These are phyloP conservation scores for Rhynchosporium agropyri DNA, from an alignment of 2,329 filamentous ascomycete species.

Conservation along the genomic window DNA sequence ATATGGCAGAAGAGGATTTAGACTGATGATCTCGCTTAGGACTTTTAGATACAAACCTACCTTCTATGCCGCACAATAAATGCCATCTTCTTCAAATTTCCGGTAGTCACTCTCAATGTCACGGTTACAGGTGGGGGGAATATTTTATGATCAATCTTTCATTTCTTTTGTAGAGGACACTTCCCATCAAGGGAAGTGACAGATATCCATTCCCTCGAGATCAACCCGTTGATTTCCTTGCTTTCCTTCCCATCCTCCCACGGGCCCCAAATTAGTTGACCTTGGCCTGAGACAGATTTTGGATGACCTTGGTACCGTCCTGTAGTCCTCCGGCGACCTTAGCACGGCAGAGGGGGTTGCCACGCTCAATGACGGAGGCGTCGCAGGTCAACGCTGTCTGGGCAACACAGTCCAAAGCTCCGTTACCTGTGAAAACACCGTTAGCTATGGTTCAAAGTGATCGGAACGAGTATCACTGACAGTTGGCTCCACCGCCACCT, in stretches of 20 bases:
- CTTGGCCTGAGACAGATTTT: constrained; percentile 19
- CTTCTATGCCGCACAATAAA: no score
- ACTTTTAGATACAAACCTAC: no score
- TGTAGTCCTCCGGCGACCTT: constrained; percentile 16
- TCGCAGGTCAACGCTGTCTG: constrained; percentile 16
- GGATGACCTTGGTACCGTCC: constrained; percentile 21
- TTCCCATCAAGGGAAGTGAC: constrained; percentile 10
- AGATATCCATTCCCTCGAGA: not conserved
- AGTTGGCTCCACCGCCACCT: constrained; percentile 11
- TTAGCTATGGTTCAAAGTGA: not conserved
- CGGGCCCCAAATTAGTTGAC: constrained; percentile 12
- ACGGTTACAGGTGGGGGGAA: not conserved
- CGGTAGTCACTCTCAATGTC: no score
- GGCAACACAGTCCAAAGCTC: constrained; percentile 20
- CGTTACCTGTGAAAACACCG: constrained; percentile 5
- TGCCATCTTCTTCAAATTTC: no score
- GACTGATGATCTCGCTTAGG: no score
- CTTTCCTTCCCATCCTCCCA: not conserved
- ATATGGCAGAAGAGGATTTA: no score
- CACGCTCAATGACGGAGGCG: constrained; percentile 19
- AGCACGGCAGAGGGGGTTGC: constrained; percentile 18
- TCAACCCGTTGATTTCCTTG: not conserved
- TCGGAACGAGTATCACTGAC: constrained; percentile 3
- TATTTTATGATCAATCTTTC: constrained; percentile 4
- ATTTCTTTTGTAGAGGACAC: not conserved